Evolutionary conservation across 108 stramenopile species (phyloP), one percentile per base, ranked within the genome.

Genomic region (Skeletonema grethae): DNA sequence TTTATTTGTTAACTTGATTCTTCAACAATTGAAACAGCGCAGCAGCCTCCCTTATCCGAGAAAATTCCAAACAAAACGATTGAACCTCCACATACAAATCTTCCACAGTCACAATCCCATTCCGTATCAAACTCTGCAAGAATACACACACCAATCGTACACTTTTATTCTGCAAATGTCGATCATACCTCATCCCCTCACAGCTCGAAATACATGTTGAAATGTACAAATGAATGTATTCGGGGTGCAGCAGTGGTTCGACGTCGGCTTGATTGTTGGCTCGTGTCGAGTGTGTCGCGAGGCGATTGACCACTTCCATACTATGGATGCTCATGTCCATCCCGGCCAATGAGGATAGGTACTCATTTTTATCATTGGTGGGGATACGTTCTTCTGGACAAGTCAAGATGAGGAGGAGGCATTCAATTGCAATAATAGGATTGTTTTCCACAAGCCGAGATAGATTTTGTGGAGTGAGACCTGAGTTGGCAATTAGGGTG

Each of bases 121-220:
- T 97, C 29, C 96, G 88, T 61, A 99, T 91, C 38, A 99, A 85
- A 72, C 87, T 92, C 73, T 97, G 97, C 70, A 99, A 78, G 65
- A 99, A 97, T 18, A 99, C 97, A 70, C 97, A 99, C 11, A 99
- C 95, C 61, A 99, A 77, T 29, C 98, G 88, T n/a, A 99, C 97
- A 50, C 97, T 80, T 34, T 97, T 94, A 76, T 96, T 96, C 76
- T 98, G 98, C 50, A 92, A 81, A 72, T 95, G 94, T 55, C 93
- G 91, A 83, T 99, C 97, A 58, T 87, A 93, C 62, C 65, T 56
- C 89, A 95, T 86, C 61, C 89, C 95, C 72, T 97, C 97, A 76
- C 97, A 97, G 65, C 82, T 94, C 25, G 91, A 93, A 78, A 98
- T 97, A 73, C 97, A 99, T 67, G 92, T 96, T 18, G 90, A 92